Conservation (phyloP, 2,329 filamentous ascomycete genomes). For the Penicillium fuscoglaucum region DNA sequence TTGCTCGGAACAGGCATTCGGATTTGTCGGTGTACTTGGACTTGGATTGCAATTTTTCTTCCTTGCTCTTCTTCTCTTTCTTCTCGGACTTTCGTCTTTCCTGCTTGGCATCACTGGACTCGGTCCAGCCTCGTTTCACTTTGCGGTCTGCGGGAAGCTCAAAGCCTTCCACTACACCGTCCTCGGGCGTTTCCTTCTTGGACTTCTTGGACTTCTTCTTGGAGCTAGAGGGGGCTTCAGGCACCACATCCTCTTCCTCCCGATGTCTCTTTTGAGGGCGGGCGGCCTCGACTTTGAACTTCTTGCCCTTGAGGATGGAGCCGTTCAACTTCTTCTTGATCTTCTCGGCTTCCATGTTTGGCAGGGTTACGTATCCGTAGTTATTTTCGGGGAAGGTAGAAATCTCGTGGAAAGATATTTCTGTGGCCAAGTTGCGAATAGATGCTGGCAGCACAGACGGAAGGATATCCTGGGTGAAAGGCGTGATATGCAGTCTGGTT, state of each 20-base stretch:
- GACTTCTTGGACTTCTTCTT: conserved; percentile 51
- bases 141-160: conserved; percentile 72
- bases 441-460: conserved; percentile 69
- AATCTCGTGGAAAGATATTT: conserved; percentile 84
- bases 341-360: conserved; percentile 79
- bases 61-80: conserved; percentile 56
- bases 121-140: conserved; percentile 88
- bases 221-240: conserved; percentile 44
- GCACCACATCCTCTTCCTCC: conserved; percentile 40
- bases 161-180: conserved; percentile 61
- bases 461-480: conserved; percentile 74
- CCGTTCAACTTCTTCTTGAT: conserved; percentile 89
- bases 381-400: conserved; percentile 86
- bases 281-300: conserved; percentile 81
- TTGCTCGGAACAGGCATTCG: conserved; percentile 83
- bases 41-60: conserved; percentile 58
- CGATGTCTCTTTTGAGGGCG: conserved; percentile 60
- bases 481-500: conserved; percentile 79
- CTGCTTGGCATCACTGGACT: conserved; percentile 55
- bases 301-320: conserved; percentile 76
- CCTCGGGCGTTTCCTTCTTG: conserved; percentile 48
- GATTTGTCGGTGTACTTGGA: conserved; percentile 79
- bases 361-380: conserved; percentile 88
- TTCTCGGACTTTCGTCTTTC: conserved; percentile 48
- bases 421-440: conserved; percentile 65